Evolutionary conservation across 768 basidiomycete genomes (phyloP), one percentile per base, ranked within the genome.

Genomic region (Boletus subparvulus): DNA sequence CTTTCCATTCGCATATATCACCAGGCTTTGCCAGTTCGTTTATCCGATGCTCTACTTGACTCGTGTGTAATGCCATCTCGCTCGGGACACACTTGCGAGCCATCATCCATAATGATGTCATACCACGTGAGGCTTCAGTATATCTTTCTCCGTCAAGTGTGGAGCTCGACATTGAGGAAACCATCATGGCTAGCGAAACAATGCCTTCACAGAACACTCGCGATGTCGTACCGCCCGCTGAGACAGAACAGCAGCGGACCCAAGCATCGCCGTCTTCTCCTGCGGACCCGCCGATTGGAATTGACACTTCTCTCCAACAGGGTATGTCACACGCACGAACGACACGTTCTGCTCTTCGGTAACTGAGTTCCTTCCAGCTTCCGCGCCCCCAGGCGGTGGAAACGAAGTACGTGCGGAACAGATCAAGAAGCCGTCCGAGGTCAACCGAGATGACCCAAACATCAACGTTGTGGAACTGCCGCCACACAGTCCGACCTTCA

Each of bases 401-500:
- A 45, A 53, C 2, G 67, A 71, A 37, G 69, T 75, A 3, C 73
- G 64, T 54, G 59, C 60, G 21, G 65, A 67, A 45, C 69, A 66
- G 55, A 69, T 65, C 40, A 64, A 63, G 54, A 58, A 58, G 45
- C 57, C 68, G 11, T 63, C 66, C 33, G 70, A 70, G 33, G 68
- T 66, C 24, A 47, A 64, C 43, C 52, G 53, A 52, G 58, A 68
- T 46, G 72, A 70, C 14, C 64, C 62, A 21, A 67, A 60, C 21
- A 35, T 61, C 50, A 66, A 67, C 21, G 62, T 70, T 21, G 66
- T 65, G 32, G 71, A 64, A 16, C 47, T 64, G 40, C 55, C 65
- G 13, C 61, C 56, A 48, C 69, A 53, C 37, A 61, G 54, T 33
- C 75, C 80, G 32, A 75, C 83, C 14, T 86, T 85, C 73, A 85